These are phyloP conservation scores for Meira nashicola DNA, from an alignment of 1,284 basidiomycete species.

Conservation along the genomic window DNA sequence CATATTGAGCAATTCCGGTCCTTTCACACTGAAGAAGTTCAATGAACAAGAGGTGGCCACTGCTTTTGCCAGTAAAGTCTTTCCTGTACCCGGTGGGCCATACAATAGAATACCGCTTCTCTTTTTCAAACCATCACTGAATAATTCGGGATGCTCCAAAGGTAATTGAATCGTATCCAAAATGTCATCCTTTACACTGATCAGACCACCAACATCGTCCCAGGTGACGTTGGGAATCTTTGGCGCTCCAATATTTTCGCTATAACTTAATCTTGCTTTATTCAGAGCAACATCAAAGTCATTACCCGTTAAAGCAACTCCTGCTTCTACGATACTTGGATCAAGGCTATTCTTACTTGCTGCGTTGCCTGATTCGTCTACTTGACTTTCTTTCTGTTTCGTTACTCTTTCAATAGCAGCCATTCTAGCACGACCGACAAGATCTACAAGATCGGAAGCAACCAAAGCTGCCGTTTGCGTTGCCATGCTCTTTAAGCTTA, in stretches of 20 bases:
- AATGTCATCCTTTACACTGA: constrained; percentile 83
- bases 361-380: too few species aligned
- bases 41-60: constrained; percentile 64
- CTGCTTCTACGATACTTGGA: constrained; percentile 54
- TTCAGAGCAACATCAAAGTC: constrained; percentile 73
- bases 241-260: constrained; percentile 89
- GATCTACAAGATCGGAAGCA: constrained; percentile 72
- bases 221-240: constrained; percentile 94
- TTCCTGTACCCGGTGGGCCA: constrained; percentile 56
- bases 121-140: constrained; percentile 88
- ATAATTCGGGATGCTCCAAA: constrained; percentile 87
- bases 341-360: constrained; percentile 13
- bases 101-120: constrained; percentile 61
- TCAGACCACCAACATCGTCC: constrained; percentile 95
- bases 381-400: constrained; percentile 53
- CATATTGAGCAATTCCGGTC: constrained; percentile 57
- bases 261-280: constrained; percentile 74
- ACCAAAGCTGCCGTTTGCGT: constrained; percentile 87
- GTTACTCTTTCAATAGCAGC: constrained; percentile 62
- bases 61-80: constrained; percentile 57
- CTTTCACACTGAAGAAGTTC: constrained; percentile 58
- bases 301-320: constrained; percentile 62
- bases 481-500: constrained; percentile 69
- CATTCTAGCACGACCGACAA: constrained; percentile 65
- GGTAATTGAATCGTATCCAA: constrained; percentile 95